Conservation (phyloP, 306 rosid genomes). For the Lagenaria siceraria region DNA sequence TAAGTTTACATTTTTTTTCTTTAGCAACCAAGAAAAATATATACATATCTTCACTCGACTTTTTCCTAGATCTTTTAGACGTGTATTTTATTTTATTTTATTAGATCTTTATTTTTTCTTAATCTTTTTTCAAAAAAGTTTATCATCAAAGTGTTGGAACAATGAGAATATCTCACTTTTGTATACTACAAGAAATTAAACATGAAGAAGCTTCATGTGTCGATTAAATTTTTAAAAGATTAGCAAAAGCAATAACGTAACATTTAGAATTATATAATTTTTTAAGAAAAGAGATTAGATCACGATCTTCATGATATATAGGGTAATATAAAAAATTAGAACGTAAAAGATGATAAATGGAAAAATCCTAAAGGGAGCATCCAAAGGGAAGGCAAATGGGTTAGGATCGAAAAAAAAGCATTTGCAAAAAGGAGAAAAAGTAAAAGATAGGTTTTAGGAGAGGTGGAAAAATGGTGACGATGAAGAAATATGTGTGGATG, state of each 20-base stretch:
- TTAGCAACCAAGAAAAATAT: slow-evolving; percentile 23
- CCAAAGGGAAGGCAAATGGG: slow-evolving; percentile 29
- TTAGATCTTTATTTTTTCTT: background rate
- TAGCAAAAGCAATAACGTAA: background rate
- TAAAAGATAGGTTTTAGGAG: slow-evolving; percentile 20
- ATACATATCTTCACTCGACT: background rate
- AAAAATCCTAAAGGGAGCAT: slow-evolving; percentile 27
- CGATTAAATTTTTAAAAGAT: background rate
- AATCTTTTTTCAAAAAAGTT: background rate
- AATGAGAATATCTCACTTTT: slow-evolving; percentile 1
- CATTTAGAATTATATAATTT: too few species aligned
- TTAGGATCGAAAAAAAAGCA: slow-evolving; percentile 12
- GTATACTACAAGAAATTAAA: background rate
- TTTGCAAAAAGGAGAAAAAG: slow-evolving; percentile 21
- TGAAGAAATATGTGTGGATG: slow-evolving; percentile 16
- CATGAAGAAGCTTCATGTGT: background rate
- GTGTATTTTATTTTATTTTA: background rate
- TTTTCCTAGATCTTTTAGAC: background rate
- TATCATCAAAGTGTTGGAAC: background rate
- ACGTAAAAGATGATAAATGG: background rate
- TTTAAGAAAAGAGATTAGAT: background rate
- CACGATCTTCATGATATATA: background rate
- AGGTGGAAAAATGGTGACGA: slow-evolving; percentile 15
- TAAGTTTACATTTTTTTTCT: slow-evolving; percentile 12
- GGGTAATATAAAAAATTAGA: background rate